Conservation (phyloP, 345 rosid genomes). For the Salix arbutifolia region DNA sequence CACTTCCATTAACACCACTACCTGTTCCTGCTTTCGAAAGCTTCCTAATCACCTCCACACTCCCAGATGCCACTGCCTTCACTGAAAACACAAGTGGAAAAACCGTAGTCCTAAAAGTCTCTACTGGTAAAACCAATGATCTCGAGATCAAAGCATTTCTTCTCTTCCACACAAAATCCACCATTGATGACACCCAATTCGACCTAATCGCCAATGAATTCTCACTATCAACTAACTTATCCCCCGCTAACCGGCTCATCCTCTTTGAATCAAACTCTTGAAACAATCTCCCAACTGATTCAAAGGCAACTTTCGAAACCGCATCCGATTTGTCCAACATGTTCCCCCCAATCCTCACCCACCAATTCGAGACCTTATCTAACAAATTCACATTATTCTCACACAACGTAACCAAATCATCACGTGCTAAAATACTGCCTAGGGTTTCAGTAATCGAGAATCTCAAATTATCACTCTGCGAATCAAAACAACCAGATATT, state of each 20-base stretch:
- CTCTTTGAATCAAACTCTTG: conserved; percentile 88
- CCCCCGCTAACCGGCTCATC: conserved; percentile 92
- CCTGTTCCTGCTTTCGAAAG: conserved; percentile 48
- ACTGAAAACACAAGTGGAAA: conserved; percentile 84
- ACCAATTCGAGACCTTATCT: conserved; percentile 83
- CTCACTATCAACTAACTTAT: conserved; percentile 92
- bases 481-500: conserved; percentile 76
- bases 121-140: conserved; percentile 79
- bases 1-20: conserved; percentile 33
- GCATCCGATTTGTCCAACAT: conserved; percentile 81
- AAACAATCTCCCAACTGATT: conserved; percentile 84
- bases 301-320: conserved; percentile 93
- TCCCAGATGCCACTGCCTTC: conserved; percentile 87
- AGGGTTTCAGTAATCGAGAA: conserved; percentile 85
- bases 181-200: conserved; percentile 85
- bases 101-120: conserved; percentile 78
- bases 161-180: conserved; percentile 76
- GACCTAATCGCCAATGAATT: conserved; percentile 87
- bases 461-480: conserved; percentile 65
- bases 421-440: conserved; percentile 87
- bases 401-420: conserved; percentile 81
- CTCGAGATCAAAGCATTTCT: conserved; percentile 77
- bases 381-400: conserved; percentile 76
- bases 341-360: conserved; percentile 75
- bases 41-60: conserved; percentile 65